Evolutionary conservation across 805 yeast species (phyloP).

Genomic region (Pichia paraexigua): DNA sequence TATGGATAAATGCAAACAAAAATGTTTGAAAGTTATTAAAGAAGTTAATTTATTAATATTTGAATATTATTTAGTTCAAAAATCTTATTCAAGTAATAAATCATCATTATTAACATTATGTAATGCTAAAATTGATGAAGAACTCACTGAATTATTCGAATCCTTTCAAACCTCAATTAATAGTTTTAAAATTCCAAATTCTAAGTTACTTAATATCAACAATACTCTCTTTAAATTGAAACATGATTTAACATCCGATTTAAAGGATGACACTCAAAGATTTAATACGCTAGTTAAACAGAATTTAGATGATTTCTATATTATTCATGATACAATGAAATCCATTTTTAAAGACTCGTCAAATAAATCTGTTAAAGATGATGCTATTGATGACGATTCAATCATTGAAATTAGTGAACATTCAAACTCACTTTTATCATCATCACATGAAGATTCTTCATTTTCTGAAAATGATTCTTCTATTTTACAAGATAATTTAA

Average conservation of each 20-base stretch:
- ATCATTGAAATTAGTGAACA: conserved; percentile 8
- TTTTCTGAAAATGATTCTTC: conserved; percentile 5
- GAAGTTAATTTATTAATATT: conserved; percentile 22
- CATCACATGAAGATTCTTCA: conserved; percentile 4
- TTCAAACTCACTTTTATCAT: conserved; percentile 5
- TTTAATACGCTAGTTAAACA: conserved; percentile 19
- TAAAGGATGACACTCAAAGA: conserved; percentile 16
- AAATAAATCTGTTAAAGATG: not conserved
- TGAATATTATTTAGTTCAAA: conserved; percentile 22
- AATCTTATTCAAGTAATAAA: conserved; percentile 10
- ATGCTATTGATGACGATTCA: not conserved
- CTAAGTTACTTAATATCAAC: conserved; percentile 13
- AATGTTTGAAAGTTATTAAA: conserved; percentile 19
- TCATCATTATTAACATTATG: conserved; percentile 17
- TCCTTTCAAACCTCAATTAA: conserved; percentile 10
- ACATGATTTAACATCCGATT: conserved; percentile 16
- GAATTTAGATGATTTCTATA: conserved; percentile 23
- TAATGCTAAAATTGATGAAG: conserved; percentile 14
- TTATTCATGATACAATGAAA: conserved; percentile 21
- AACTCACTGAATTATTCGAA: conserved; percentile 12
- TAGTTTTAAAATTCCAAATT: conserved; percentile 2
- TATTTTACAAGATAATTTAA: not conserved
- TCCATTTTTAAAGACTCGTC: conserved; percentile 9
- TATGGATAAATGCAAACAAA: conserved; percentile 17
- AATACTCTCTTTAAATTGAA: conserved; percentile 14